Evolutionary conservation across 768 basidiomycete species (phyloP).

Genomic region (Sarcomyxa edulis): DNA sequence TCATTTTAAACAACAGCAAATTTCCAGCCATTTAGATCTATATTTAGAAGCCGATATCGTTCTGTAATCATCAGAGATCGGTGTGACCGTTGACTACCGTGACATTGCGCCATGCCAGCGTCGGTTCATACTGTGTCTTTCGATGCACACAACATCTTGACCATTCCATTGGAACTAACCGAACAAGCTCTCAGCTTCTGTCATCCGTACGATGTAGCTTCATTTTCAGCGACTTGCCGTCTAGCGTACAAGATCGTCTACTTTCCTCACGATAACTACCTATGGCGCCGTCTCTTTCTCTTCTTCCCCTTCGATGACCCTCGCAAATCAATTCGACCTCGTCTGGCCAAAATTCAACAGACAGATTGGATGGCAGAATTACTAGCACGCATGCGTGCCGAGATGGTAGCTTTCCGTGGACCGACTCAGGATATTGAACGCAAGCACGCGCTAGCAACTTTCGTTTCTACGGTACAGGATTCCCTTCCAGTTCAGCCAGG

Average conservation of each 20-base stretch:
- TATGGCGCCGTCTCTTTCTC: conserved; percentile 69
- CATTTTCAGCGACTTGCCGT: conserved; percentile 52
- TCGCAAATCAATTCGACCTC: conserved; percentile 20
- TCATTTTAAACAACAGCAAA: no score
- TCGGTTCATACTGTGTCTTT: no score
- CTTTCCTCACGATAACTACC: conserved; percentile 43
- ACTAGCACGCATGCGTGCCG: conserved; percentile 36
- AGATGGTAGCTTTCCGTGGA: conserved; percentile 17
- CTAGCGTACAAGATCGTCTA: conserved; percentile 45
- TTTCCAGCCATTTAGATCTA: no score
- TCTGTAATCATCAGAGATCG: no score
- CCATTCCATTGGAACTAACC: conserved; percentile 52
- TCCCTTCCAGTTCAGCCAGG: conserved; percentile 21
- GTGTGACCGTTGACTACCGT: no score
- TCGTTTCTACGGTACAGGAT: conserved; percentile 35
- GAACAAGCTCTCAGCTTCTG: conserved; percentile 55
- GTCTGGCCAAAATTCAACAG: background rate
- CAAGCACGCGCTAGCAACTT: conserved; percentile 28
- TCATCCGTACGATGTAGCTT: conserved; percentile 52
- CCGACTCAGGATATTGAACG: conserved; percentile 18
- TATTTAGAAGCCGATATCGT: no score
- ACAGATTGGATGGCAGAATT: conserved; percentile 31
- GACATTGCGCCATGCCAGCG: no score
- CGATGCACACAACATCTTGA: conserved; percentile 16
- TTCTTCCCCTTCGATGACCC: conserved; percentile 60